Evolutionary conservation across 768 basidiomycete species (phyloP).

Genomic region (Xerocomellus amylosporus): DNA sequence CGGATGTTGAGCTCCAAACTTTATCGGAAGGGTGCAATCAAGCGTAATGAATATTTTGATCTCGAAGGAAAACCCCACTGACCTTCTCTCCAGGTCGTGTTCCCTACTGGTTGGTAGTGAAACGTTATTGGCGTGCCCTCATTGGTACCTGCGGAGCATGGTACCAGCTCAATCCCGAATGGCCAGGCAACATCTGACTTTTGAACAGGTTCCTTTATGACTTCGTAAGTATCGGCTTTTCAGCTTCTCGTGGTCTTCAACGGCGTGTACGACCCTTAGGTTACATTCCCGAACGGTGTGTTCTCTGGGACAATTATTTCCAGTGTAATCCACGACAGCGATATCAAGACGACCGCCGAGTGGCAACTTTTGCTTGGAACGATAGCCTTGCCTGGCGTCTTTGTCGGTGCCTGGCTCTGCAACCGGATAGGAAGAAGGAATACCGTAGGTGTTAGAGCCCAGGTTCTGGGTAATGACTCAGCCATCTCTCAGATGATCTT

Average conservation of each 20-base stretch:
- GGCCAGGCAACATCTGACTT: slow-evolving; percentile 1
- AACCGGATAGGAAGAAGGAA: slow-evolving; percentile 57
- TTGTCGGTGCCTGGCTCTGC: slow-evolving; percentile 48
- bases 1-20: slow-evolving; percentile 68
- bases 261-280: slow-evolving; percentile 30
- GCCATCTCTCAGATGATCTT: slow-evolving; percentile 50
- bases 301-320: slow-evolving; percentile 69
- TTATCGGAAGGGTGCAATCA: slow-evolving; percentile 63
- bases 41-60: slow-evolving; percentile 39
- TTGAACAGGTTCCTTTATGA: slow-evolving; percentile 63
- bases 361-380: slow-evolving; percentile 65
- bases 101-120: slow-evolving; percentile 59
- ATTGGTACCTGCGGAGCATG: slow-evolving; percentile 75
- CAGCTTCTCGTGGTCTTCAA: neutral
- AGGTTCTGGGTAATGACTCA: slow-evolving; percentile 3
- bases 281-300: slow-evolving; percentile 72
- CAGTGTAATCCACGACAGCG: slow-evolving; percentile 54
- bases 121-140: slow-evolving; percentile 63
- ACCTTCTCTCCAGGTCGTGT: slow-evolving; percentile 41
- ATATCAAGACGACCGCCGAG: slow-evolving; percentile 61
- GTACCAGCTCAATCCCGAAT: slow-evolving; percentile 29
- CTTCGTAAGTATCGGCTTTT: slow-evolving; percentile 39
- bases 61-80: neutral
- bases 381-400: slow-evolving; percentile 61
- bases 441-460: slow-evolving; percentile 38